Evolutionary conservation across 768 basidiomycete genomes (phyloP).

Genomic region (Russula foetens): DNA sequence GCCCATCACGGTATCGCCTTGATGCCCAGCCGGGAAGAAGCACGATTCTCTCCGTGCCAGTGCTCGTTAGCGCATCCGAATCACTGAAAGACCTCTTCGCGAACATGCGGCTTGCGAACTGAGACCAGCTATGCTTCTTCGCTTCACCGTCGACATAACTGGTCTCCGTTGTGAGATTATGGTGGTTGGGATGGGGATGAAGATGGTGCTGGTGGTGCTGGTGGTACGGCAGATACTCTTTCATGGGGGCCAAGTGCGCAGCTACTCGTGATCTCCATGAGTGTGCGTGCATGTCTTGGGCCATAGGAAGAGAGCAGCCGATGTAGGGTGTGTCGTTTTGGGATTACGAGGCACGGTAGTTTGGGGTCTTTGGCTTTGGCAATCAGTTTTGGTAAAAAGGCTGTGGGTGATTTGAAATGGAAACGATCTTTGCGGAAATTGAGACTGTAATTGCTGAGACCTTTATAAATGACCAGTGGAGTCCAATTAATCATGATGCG

Average conservation of each 20-base stretch:
- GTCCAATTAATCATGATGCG: not conserved
- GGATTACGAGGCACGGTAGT: not conserved
- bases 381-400: not conserved
- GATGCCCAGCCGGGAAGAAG: conserved; percentile 83
- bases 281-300: conserved; percentile 27
- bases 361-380: not conserved
- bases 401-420: too few species aligned
- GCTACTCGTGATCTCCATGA: conserved; percentile 27
- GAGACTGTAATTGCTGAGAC: not conserved
- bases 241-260: conserved; percentile 32
- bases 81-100: conserved; percentile 21
- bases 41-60: conserved; percentile 41
- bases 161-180: conserved; percentile 19
- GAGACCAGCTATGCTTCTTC: conserved; percentile 41
- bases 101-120: conserved; percentile 53
- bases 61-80: conserved; percentile 18
- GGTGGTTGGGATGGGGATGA: not conserved
- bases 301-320: conserved; percentile 10
- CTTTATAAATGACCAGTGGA: not conserved
- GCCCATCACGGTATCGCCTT: conserved; percentile 34
- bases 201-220: conserved; percentile 6
- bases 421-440: not conserved
- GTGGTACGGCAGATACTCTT: conserved; percentile 39
- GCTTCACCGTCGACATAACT: conserved; percentile 21
- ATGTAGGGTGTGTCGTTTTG: not conserved